Base-by-base conservation (phyloP, 768 basidiomycete genomes). In the Leucogyrophana mollusca region DNA sequence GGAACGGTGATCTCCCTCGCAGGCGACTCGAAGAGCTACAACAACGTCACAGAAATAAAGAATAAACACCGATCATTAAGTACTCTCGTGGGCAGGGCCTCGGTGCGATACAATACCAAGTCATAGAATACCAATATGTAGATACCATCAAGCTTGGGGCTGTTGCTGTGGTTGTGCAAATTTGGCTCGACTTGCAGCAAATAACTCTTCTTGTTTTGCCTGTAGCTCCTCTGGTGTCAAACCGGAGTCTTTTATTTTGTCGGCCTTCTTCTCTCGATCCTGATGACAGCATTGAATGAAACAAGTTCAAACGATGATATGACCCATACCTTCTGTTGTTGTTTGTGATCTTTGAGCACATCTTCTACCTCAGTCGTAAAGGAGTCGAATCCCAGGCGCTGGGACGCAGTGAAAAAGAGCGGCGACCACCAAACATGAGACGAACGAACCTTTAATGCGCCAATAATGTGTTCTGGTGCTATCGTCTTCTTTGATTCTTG, bases 401-500 rank as follows among this genome's bases (percentile, higher is more conserved):
- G 53, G 37, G 25, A 40, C 44, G 58, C 43, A 34, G 46, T 56
- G 30, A 43, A 46, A 44, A 23, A 6, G 10, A 17, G 34, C 27
- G 25, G 21, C 24, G 33, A 40, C 18, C 9, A n/a, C 16, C 18
- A 45, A 33, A 38, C 23, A 17, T 22, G 9, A 1, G 34, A 24
- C 17, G 20, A 14, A 67, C 76, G 42, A 46, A 90, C 94, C 73
- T 92, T 92, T 46, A 99, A 73, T 4, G 96, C 96, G 18, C 78
- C 73, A 23, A 97, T 87, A 35, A 98, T 94, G 61, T 99, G 96
- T 57, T 99, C 96, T 1, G 96, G 96, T 4, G 93, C 89, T 57
- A 99, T 98, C 1, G 96, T 99, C 74, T 99, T 99, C 74, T 96
- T 97, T 20, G 92, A 91, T 61, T 95, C 94, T 63, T 92, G 87